Base-by-base conservation (phyloP, 2,329 filamentous ascomycete species). In the Fusarium annulatum region DNA sequence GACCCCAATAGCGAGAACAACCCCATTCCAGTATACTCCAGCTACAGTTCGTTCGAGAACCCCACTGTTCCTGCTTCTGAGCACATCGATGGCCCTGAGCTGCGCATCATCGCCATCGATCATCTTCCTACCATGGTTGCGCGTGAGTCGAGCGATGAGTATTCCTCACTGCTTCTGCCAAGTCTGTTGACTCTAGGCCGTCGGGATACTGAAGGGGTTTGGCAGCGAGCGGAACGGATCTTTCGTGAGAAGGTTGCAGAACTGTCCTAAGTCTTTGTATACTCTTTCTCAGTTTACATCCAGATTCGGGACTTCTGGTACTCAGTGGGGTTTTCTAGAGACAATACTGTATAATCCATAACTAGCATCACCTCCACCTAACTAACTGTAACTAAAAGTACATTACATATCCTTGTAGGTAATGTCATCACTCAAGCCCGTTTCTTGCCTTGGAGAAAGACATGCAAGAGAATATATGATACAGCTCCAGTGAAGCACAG, bases 401-500 rank as follows among this genome's bases (percentile, higher is more conserved):
- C 39, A 15, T 11, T 7, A 19, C 3, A 19, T 39, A 19, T 19
- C 18, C 19, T 39, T 19, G 5, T 39, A 3, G 9, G 38, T 19
- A 19, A 10, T 12, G 4, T 39, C 11, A 39, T 19, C 9, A 19
- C 18, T 19, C 38, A 42, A 43, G 2, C 9, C 11, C 43, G 43
- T 14, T 3, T 46, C 43, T 28, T 46, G 43, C 23, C 43, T 15
- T 28, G 15, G 2, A 53, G 18, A 5, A 53, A 14, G 4, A 72
- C 26, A 26, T 64, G 63, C 33, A 73, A 21, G 9, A 48, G 26
- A 14, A 68, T 16, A 41, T 74, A 74, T 9, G 67, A 53, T 0
- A 61, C 16, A 16, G 62, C 64, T 14, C 72, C 72, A 18, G 64
- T 71, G 9, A 72, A 68, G 45, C 67, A 71, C 21, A 73, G 26